phyloP scores from a whole-genome alignment of 257 asterid species.

The Scutellaria barbata region DNA sequence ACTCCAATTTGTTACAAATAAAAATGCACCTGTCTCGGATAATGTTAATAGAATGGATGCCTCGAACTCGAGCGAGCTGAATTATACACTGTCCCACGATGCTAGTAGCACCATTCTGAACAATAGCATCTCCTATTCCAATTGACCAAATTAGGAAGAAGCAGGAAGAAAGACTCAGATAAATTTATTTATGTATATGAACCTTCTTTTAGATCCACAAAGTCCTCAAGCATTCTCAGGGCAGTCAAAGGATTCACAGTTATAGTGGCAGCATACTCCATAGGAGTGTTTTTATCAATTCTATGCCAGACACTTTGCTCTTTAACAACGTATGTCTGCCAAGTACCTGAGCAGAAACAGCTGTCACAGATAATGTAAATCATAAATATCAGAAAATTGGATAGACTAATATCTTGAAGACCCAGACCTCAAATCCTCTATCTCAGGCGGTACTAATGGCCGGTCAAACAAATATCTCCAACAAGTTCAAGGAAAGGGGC shows the following conservation, averaged over 20 bases:
- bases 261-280: slow-evolving; percentile 90
- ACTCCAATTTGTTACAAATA: not conserved
- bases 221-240: slow-evolving; percentile 92
- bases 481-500: slow-evolving; percentile 4
- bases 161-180: slow-evolving; percentile 18
- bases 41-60: slow-evolving; percentile 74
- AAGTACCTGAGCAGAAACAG: slow-evolving; percentile 69
- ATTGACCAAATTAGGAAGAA: slow-evolving; percentile 31
- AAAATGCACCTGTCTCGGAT: slow-evolving; percentile 85
- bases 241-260: slow-evolving; percentile 93
- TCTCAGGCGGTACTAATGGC: slow-evolving; percentile 9
- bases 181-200: slow-evolving; percentile 13
- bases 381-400: slow-evolving; percentile 28
- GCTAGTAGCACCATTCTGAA: slow-evolving; percentile 98
- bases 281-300: slow-evolving; percentile 69
- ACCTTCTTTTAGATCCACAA: slow-evolving; percentile 82
- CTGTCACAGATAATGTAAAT: slow-evolving; percentile 39
- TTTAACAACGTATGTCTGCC: slow-evolving; percentile 94
- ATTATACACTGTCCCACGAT: slow-evolving; percentile 93
- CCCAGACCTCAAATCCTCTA: slow-evolving; percentile 5
- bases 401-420: slow-evolving; percentile 6
- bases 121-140: slow-evolving; percentile 77
- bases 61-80: slow-evolving; percentile 88
- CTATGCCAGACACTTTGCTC: slow-evolving; percentile 84
- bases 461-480: slow-evolving; percentile 22